phyloP scores from a whole-genome alignment of 495 filamentous ascomycete species.

The Penicillium mononematosum region DNA sequence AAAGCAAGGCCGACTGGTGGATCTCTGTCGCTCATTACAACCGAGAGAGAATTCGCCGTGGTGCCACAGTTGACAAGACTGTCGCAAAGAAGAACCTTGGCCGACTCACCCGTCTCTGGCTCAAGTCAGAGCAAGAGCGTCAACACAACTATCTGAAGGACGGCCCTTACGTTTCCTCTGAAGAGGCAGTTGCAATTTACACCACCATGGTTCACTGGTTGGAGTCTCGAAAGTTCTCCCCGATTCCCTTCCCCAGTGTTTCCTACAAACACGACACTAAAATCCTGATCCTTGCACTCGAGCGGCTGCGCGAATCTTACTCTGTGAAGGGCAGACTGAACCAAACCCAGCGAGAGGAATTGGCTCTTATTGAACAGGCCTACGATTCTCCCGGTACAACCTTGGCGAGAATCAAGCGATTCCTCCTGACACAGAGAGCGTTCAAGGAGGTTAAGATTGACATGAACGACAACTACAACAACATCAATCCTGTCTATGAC shows the following conservation, averaged over 20 bases:
- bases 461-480: slow-evolving; percentile 99
- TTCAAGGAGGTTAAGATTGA: slow-evolving; percentile 99
- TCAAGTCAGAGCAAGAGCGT: slow-evolving; percentile 97
- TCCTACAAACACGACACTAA: slow-evolving; percentile 99
- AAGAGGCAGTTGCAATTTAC: slow-evolving; percentile 98
- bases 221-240: slow-evolving; percentile 96
- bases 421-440: slow-evolving; percentile 91
- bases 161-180: slow-evolving; percentile 95
- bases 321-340: slow-evolving; percentile 97
- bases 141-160: slow-evolving; percentile 99
- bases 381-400: slow-evolving; percentile 98
- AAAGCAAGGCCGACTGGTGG: slow-evolving; percentile 99
- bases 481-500: slow-evolving; percentile 98
- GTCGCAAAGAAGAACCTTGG: slow-evolving; percentile 99
- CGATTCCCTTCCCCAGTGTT: slow-evolving; percentile 97
- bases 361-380: slow-evolving; percentile 96
- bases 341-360: slow-evolving; percentile 95
- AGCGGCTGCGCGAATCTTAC: slow-evolving; percentile 92
- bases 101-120: slow-evolving; percentile 89
- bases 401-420: slow-evolving; percentile 94
- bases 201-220: slow-evolving; percentile 99
- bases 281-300: slow-evolving; percentile 93
- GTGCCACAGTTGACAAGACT: slow-evolving; percentile 97
- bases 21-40: slow-evolving; percentile 99
- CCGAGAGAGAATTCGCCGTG: slow-evolving; percentile 90